Conservation (phyloP, 352 stramenopile genomes). For the Globisporangium solare region DNA sequence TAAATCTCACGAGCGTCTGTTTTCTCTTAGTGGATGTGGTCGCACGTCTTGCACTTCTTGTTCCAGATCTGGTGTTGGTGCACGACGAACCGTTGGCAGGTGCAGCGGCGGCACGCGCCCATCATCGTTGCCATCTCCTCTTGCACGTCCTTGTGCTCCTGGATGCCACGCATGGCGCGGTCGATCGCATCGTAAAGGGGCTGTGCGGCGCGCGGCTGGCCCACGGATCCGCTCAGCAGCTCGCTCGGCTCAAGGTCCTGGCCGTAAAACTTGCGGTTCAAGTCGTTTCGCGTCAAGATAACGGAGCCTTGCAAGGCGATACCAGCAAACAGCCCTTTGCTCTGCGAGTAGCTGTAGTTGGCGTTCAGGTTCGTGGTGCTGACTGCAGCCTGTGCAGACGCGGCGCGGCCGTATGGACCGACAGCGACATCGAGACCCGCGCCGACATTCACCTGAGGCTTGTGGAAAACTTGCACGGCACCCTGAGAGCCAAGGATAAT, state of each 20-base stretch:
- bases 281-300: conserved; percentile 52
- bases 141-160: conserved; percentile 8
- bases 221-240: conserved; percentile 27
- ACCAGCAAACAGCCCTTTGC: conserved; percentile 75
- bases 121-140: conserved; percentile 9
- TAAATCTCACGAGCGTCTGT: too few relatives aligned
- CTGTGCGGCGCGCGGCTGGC: conserved; percentile 15
- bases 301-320: conserved; percentile 71
- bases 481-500: conserved; percentile 79
- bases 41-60: conserved; percentile 26
- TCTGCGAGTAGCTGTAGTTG: conserved; percentile 74
- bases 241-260: conserved; percentile 18
- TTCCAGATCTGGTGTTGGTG: conserved; percentile 22
- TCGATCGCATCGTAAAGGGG: conserved; percentile 28
- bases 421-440: conserved; percentile 65
- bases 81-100: conserved; percentile 15
- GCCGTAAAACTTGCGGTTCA: conserved; percentile 87
- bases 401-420: conserved; percentile 57
- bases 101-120: conserved; percentile 17
- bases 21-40: conserved; percentile 17
- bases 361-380: conserved; percentile 27
- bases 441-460: conserved; percentile 61
- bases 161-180: conserved; percentile 17
- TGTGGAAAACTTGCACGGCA: conserved; percentile 60
- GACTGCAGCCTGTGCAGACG: conserved; percentile 27